Conservation (phyloP, 169 alveolate genomes). For the Eimeria praecox region DNA sequence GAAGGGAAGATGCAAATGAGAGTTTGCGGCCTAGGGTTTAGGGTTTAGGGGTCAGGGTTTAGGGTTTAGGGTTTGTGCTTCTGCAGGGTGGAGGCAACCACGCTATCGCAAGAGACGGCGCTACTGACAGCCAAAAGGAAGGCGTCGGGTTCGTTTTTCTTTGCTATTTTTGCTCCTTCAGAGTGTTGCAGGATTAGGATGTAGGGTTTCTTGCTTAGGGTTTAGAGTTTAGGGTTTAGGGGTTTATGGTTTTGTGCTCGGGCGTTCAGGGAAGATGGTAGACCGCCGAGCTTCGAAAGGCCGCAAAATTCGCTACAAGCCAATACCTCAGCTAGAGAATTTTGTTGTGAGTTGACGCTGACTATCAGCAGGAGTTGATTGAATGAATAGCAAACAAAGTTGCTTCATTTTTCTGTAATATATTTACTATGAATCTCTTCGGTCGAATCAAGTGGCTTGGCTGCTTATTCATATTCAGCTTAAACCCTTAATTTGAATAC, state of each 20-base stretch:
- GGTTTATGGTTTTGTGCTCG: background rate
- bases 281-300: slow-evolving; percentile 88
- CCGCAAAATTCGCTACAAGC: slow-evolving; percentile 85
- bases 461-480: too few species aligned
- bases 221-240: background rate
- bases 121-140: background rate
- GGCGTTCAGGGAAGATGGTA: slow-evolving; percentile 57
- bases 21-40: background rate
- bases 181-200: background rate
- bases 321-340: slow-evolving; percentile 84
- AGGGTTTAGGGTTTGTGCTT: background rate
- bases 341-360: slow-evolving; percentile 73
- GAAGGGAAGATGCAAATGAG: background rate
- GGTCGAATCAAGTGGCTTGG: too few species aligned
- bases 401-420: background rate
- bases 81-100: slow-evolving; percentile 25
- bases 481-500: too few species aligned
- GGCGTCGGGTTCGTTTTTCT: background rate
- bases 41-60: background rate
- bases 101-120: background rate
- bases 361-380: background rate
- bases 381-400: background rate
- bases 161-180: background rate
- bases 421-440: too few species aligned
- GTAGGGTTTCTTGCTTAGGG: background rate